Evolutionary conservation across 1,139 yeast genomes (phyloP).

Genomic region (Zygosaccharomyces sapae): DNA sequence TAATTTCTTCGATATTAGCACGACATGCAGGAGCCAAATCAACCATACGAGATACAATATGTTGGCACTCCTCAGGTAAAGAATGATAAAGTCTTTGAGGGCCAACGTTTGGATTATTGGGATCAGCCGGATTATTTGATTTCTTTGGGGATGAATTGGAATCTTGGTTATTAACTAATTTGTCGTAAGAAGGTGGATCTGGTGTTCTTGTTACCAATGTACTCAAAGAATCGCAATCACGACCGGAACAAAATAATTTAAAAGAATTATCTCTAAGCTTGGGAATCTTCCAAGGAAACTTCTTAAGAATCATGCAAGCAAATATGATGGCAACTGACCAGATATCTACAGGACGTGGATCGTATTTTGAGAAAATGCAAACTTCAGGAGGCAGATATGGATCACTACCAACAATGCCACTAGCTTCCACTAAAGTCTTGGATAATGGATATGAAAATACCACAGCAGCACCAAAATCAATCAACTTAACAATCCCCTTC

Average conservation of each 20-base stretch:
- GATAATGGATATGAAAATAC: conserved; percentile 89
- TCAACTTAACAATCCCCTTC: conserved; percentile 81
- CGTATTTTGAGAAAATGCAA: conserved; percentile 72
- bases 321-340: conserved; percentile 93
- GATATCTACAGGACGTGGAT: conserved; percentile 89
- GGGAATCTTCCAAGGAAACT: conserved; percentile 98
- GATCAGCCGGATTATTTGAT: conserved; percentile 34
- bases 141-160: conserved; percentile 9
- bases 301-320: conserved; percentile 90
- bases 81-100: conserved; percentile 67
- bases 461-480: conserved; percentile 93
- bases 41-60: conserved; percentile 68
- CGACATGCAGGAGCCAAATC: conserved; percentile 83
- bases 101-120: conserved; percentile 56
- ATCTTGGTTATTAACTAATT: conserved; percentile 16
- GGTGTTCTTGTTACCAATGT: conserved; percentile 40
- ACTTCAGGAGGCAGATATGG: conserved; percentile 96
- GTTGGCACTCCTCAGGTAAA: conserved; percentile 63
- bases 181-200: conserved; percentile 36
- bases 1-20: conserved; percentile 77
- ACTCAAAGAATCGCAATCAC: conserved; percentile 42
- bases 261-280: conserved; percentile 78
- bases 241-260: conserved; percentile 48
- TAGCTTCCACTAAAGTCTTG: conserved; percentile 72
- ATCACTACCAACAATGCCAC: conserved; percentile 91